These are phyloP conservation scores for Medicago ruthenica DNA, from an alignment of 306 rosid genomes.

Conservation along the genomic window DNA sequence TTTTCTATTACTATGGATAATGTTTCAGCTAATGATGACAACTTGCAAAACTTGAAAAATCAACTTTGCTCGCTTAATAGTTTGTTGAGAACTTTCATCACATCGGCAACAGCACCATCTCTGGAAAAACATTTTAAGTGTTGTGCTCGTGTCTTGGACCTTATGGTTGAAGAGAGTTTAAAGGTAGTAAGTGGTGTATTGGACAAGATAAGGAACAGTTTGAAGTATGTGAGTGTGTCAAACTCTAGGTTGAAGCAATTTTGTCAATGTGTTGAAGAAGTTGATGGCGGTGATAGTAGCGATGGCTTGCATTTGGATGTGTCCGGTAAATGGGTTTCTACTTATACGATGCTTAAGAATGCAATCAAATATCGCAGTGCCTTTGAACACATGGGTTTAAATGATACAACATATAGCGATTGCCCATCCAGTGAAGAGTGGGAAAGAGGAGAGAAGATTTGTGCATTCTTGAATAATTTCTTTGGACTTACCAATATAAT, in stretches of 20 bases:
- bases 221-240: neutral
- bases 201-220: conserved; percentile 27
- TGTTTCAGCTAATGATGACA: neutral
- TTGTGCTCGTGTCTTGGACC: conserved; percentile 16
- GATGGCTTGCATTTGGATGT: conserved; percentile 32
- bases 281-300: neutral
- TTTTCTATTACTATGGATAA: conserved; percentile 27
- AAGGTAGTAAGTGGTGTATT: neutral
- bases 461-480: neutral
- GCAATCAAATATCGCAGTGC: conserved; percentile 11
- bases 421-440: conserved; percentile 17
- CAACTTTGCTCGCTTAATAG: neutral
- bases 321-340: conserved; percentile 16
- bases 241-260: conserved; percentile 13
- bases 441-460: conserved; percentile 24
- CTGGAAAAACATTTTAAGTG: conserved; percentile 5
- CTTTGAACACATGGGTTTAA: conserved; percentile 10
- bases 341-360: conserved; percentile 20
- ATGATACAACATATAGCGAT: neutral
- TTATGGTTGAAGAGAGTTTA: conserved; percentile 21
- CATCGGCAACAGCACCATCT: no score
- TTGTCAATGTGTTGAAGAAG: conserved; percentile 20
- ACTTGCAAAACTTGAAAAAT: neutral
- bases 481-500: neutral
- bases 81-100: conserved; percentile 1